Base-by-base conservation (phyloP, 352 stramenopile species). In the Globisporangium alternatum region DNA sequence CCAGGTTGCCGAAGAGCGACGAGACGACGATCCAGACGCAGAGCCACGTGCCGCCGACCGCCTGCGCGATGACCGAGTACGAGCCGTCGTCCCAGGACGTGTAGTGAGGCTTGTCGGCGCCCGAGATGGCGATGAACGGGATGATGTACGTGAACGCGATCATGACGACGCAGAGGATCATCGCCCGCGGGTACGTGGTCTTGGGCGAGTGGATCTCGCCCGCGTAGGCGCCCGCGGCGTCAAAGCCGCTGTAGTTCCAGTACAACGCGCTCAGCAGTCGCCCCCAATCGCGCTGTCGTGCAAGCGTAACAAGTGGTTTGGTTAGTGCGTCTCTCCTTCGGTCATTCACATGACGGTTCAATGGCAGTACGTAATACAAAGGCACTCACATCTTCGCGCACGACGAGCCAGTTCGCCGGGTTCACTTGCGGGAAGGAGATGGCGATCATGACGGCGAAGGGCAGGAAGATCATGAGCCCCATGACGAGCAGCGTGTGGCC, bases 241-340 rank as follows among this genome's bases (percentile, higher is more conserved):
- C 83, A 65, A 94, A 94, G 15, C 85, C 85, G 56, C 78, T 89
- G 68, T 92, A 92, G 55, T 90, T 94, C 85, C 85, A 94, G 70
- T 94, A 94, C 33, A 94, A 64, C 13, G 83, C 63, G 48, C 83
- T 90, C 19, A 94, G 51, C 31, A 94, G 60, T 5, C 83, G 69
- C 15, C 72, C 73, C 83, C 83, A 91, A 33, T 91, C 72, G 25
- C 77, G 70, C 77, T 89, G 39, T 60, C 37, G 12, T 13, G n/a
- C 31, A 57, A 35, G 35, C 37, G 15, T 12, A 25, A 35, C 31
- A 41, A 48, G 17, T 9, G 37, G 31, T 31, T 19, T 9, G 37
- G 31, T 31, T 19, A 45, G 9, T 66, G 52, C 22, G 25, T 28
- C 25, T 28, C 25, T 28, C 25, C 25, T 28, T 28, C 25, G 25